Base-by-base conservation (phyloP, 2,329 filamentous ascomycete species). In the Exophiala sideris region DNA sequence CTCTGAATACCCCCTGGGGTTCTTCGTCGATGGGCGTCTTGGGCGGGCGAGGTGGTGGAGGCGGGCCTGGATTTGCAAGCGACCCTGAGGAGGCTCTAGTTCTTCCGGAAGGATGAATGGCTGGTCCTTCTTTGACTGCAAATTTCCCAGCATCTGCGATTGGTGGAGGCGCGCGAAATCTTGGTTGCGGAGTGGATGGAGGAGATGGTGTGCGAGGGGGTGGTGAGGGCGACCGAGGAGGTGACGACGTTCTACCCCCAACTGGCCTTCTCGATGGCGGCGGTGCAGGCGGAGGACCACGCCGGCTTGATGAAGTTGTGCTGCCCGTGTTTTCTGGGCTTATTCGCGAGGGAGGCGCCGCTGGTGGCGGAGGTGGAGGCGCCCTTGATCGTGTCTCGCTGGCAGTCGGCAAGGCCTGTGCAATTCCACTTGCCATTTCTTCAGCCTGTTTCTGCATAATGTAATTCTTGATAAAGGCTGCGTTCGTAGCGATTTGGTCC, bases 111-210 rank as follows among this genome's bases (percentile, higher is more conserved):
- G 71, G 72, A 32, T 70, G 65, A 10, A 75, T 67, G 16, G 76
- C 62, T 54, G 72, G 76, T 20, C 70, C 71, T 52, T 76, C 74
- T 29, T 76, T 70, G 58, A 85, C 79, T 3, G 87, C 90, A 67
- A 84, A 94, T 71, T 89, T 95, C 35, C 94, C 94, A 54, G 94
- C 94, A 70, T 96, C 91, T 51, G 89, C 84, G 56, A 97, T 73
- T 2, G 92, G 89, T 33, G 94, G 94, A 42, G 94, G 94, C 7
- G 89, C 92, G 61, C 85, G 81, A 74, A 95, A 97, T 64, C 79
- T 81, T 7, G 83, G 83, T 48, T 85, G 81, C 18, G 84, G 81
- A 8, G 79, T 79, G 21, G 73, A 66, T 14, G 85, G 83, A 10
- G 89, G 88, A 11, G 86, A 84, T 11, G 86, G 82, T 56, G 89